Evolutionary conservation across 495 filamentous ascomycete genomes (phyloP).

Genomic region (Filosporella fistucella): DNA sequence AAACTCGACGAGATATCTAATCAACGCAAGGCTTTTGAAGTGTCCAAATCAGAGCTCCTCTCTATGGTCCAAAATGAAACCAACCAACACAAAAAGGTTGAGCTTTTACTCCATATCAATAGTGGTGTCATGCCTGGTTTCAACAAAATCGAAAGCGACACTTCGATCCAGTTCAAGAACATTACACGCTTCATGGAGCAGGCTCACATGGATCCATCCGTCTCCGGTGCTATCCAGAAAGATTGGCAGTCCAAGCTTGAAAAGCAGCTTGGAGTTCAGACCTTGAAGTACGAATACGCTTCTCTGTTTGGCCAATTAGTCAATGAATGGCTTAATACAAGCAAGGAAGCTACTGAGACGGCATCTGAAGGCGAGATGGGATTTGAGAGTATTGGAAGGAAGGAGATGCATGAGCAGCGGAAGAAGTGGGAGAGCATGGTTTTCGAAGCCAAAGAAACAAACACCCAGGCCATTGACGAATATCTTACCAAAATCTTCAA

Average conservation of each 20-base stretch:
- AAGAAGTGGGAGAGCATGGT: constrained; percentile 50
- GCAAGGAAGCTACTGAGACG: constrained; percentile 8
- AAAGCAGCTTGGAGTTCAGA: constrained; percentile 41
- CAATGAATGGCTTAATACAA: constrained; percentile 50
- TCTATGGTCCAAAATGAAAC: constrained; percentile 21
- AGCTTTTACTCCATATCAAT: constrained; percentile 46
- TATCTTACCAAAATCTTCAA: constrained; percentile 51
- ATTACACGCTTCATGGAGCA: constrained; percentile 38
- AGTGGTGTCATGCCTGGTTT: constrained; percentile 46
- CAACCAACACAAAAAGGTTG: constrained; percentile 36
- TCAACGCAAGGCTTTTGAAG: constrained; percentile 47
- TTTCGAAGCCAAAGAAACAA: constrained; percentile 43
- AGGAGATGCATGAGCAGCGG: constrained; percentile 40
- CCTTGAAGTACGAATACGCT: constrained; percentile 53
- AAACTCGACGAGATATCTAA: constrained; percentile 60
- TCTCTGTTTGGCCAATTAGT: constrained; percentile 54
- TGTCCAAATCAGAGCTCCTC: constrained; percentile 29
- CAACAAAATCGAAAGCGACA: constrained; percentile 28
- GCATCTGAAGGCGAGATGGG: neutral
- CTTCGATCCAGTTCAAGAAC: constrained; percentile 19
- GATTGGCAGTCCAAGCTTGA: constrained; percentile 42
- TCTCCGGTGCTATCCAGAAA: constrained; percentile 28
- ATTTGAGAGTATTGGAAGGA: constrained; percentile 34
- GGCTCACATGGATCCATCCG: constrained; percentile 34
- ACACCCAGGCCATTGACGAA: constrained; percentile 34